A percentile compares a stretch with the other conserved stretches of the same genome.
Evolutionary conservation across 345 rosid genomes (phyloP).

Genomic region (Ailanthus altissimus): DNA sequence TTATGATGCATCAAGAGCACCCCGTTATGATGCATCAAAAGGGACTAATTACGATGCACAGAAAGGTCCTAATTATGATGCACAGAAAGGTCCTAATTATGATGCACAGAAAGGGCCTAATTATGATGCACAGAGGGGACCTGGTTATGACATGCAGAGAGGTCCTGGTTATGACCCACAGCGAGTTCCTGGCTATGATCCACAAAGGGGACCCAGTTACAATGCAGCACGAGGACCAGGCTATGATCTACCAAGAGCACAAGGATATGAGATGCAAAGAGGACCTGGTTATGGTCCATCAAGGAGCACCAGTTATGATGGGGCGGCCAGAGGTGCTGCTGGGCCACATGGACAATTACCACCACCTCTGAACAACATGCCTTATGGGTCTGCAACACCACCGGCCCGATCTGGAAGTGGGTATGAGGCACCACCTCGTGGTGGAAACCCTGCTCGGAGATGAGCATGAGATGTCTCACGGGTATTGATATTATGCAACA

Average conservation of each 20-base stretch:
- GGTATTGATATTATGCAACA: slow-evolving; percentile 2
- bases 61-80: slow-evolving; percentile 25
- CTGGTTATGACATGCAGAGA: slow-evolving; percentile 25
- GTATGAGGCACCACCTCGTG: slow-evolving; percentile 45
- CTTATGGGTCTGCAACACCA: slow-evolving; percentile 62
- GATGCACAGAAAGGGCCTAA: slow-evolving; percentile 17
- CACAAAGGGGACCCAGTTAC: slow-evolving; percentile 26
- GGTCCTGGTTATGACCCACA: slow-evolving; percentile 24
- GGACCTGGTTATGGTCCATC: slow-evolving; percentile 34
- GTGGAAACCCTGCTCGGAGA: slow-evolving; percentile 62
- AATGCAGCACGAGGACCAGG: slow-evolving; percentile 20
- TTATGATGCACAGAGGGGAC: slow-evolving; percentile 8
- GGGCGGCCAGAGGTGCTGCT: slow-evolving; percentile 41
- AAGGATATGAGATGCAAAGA: slow-evolving; percentile 29
- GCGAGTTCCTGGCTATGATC: slow-evolving; percentile 27
- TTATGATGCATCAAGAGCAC: slow-evolving; percentile 35
- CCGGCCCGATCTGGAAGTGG: slow-evolving; percentile 47
- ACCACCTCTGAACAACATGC: slow-evolving; percentile 35
- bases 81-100: slow-evolving; percentile 23
- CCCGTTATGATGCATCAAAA: slow-evolving; percentile 45
- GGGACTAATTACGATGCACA: slow-evolving; percentile 33
- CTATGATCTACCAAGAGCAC: slow-evolving; percentile 33
- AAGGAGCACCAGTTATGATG: slow-evolving; percentile 42
- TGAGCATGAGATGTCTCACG: slow-evolving; percentile 27
- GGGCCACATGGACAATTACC: slow-evolving; percentile 42